Evolutionary conservation across 2,329 filamentous ascomycete species (phyloP).

Genomic region (Arthrinium puccinioides): DNA sequence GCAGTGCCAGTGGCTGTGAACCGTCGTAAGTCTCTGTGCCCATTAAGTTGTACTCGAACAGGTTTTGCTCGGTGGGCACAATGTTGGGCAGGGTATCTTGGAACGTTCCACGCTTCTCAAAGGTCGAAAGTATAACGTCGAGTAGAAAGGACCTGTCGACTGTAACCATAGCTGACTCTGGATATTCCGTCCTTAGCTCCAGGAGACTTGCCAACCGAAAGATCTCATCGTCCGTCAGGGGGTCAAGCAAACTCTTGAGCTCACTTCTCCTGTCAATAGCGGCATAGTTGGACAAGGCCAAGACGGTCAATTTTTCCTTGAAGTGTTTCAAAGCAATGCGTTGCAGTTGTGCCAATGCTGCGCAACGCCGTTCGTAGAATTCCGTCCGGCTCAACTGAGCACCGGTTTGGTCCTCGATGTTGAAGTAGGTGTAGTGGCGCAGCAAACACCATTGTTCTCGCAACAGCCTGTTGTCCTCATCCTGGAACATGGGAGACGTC

Average conservation of each 20-base stretch:
- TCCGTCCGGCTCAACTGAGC: slow-evolving; percentile 64
- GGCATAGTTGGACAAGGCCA: slow-evolving; percentile 88
- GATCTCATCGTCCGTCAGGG: slow-evolving; percentile 69
- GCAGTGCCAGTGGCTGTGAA: slow-evolving; percentile 77
- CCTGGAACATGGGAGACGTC: slow-evolving; percentile 70
- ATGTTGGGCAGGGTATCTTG: slow-evolving; percentile 68
- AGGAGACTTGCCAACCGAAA: slow-evolving; percentile 60
- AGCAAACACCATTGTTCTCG: slow-evolving; percentile 77
- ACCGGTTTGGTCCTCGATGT: slow-evolving; percentile 86
- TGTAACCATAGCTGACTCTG: slow-evolving; percentile 57
- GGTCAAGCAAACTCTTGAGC: slow-evolving; percentile 65
- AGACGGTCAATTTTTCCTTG: slow-evolving; percentile 81
- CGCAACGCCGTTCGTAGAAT: slow-evolving; percentile 74
- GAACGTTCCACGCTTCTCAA: slow-evolving; percentile 75
- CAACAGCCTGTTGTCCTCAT: slow-evolving; percentile 67
- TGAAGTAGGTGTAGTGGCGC: slow-evolving; percentile 79
- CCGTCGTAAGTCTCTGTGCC: slow-evolving; percentile 85
- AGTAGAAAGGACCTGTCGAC: slow-evolving; percentile 57
- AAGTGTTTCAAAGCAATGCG: slow-evolving; percentile 72
- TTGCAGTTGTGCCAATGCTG: slow-evolving; percentile 70
- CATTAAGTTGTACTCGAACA: slow-evolving; percentile 74
- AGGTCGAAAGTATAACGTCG: slow-evolving; percentile 67
- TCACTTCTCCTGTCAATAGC: slow-evolving; percentile 77
- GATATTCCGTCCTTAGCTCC: slow-evolving; percentile 77
- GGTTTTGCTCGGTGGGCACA: slow-evolving; percentile 72